Evolutionary conservation across 179 eudicot genomes (phyloP).

Genomic region (Spinacia oleracea): DNA sequence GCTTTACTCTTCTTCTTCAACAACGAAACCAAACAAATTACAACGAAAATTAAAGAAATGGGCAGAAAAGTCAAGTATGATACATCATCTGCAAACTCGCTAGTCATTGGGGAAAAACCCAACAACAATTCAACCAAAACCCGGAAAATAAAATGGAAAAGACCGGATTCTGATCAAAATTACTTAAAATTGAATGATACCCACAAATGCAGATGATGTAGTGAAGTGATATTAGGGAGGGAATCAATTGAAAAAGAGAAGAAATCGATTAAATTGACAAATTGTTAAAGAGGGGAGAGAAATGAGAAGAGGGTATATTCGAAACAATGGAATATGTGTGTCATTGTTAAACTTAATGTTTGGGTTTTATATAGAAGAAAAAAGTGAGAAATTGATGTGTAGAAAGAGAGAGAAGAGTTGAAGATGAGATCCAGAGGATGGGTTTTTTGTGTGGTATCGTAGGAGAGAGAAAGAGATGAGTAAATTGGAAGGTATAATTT

Average conservation of each 20-base stretch:
- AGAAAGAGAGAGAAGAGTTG: background rate
- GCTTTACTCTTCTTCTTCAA: slow-evolving; percentile 29
- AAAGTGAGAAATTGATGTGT: background rate
- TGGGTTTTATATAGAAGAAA: slow-evolving; percentile 10
- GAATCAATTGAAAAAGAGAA: background rate
- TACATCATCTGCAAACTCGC: slow-evolving; percentile 29
- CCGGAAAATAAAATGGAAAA: background rate
- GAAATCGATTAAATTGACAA: background rate
- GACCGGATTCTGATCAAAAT: background rate
- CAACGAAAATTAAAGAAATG: slow-evolving; percentile 29
- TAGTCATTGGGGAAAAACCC: slow-evolving; percentile 23
- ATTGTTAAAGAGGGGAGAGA: background rate
- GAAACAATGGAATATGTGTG: slow-evolving; percentile 3
- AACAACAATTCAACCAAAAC: background rate
- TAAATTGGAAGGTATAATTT: background rate
- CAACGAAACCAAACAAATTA: slow-evolving; percentile 32
- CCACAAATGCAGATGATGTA: slow-evolving; percentile 24
- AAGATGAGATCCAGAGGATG: slow-evolving; percentile 13
- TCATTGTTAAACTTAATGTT: slow-evolving; percentile 1
- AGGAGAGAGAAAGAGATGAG: slow-evolving; percentile 18
- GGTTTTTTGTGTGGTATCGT: slow-evolving; percentile 12
- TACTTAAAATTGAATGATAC: background rate
- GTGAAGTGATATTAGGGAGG: background rate
- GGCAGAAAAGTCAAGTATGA: slow-evolving; percentile 29
- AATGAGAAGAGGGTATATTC: slow-evolving; percentile 3